phyloP scores from a whole-genome alignment of 768 basidiomycete genomes.

The Lentinula edodes region DNA sequence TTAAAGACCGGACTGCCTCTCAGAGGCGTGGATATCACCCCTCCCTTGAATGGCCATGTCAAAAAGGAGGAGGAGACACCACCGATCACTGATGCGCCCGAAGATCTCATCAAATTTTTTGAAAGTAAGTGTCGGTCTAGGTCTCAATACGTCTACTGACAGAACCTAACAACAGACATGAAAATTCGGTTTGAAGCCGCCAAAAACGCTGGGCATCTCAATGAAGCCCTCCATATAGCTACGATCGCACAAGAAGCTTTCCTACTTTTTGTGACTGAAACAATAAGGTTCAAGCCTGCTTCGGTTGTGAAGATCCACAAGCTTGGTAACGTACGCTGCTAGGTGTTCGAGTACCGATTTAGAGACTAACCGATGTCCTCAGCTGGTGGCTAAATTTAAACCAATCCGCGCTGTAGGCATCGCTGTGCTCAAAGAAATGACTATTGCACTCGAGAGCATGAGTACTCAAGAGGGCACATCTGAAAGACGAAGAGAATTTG shows the following conservation, averaged over 20 bases:
- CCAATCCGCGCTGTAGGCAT: slow-evolving; percentile 49
- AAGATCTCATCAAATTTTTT: slow-evolving; percentile 51
- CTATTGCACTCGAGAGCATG: slow-evolving; percentile 41
- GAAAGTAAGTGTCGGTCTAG: slow-evolving; percentile 36
- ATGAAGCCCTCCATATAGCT: slow-evolving; percentile 66
- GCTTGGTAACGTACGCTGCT: slow-evolving; percentile 48
- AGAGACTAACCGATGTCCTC: slow-evolving; percentile 4
- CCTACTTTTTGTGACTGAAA: slow-evolving; percentile 64
- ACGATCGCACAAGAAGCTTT: slow-evolving; percentile 77
- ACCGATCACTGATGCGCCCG: slow-evolving; percentile 55
- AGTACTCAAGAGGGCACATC: slow-evolving; percentile 46
- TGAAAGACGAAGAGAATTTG: slow-evolving; percentile 47
- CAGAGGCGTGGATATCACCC: slow-evolving; percentile 50
- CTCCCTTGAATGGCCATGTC: slow-evolving; percentile 34
- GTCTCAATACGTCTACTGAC: background rate
- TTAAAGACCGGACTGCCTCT: slow-evolving; percentile 64
- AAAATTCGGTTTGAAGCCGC: slow-evolving; percentile 43
- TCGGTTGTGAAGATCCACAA: slow-evolving; percentile 70
- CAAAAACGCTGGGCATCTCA: slow-evolving; percentile 35
- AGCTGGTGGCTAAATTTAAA: slow-evolving; percentile 70
- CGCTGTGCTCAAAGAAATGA: slow-evolving; percentile 52
- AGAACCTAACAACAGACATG: slow-evolving; percentile 37
- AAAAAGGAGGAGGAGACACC: slow-evolving; percentile 76
- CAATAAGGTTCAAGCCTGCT: slow-evolving; percentile 65
- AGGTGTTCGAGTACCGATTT: background rate